phyloP scores from a whole-genome alignment of 371 early-diverging fungal genomes.

The Mucor irregularis region DNA sequence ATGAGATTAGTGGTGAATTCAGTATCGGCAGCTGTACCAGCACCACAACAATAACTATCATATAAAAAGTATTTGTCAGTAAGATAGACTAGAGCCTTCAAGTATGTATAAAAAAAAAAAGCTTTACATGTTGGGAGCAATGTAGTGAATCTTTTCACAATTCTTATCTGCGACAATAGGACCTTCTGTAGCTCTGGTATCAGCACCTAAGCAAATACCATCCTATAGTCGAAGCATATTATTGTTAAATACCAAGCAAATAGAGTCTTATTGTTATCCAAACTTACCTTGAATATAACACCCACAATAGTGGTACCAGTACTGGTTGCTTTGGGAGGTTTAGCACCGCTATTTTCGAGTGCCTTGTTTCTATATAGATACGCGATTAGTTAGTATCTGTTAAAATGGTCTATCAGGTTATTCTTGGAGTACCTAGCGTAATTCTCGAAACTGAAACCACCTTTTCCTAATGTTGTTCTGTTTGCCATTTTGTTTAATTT shows the following conservation, averaged over 20 bases:
- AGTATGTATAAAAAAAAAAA: neutral
- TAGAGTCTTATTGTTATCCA: neutral
- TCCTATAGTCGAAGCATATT: too few relatives aligned
- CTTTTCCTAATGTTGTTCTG: slow-evolving; percentile 42
- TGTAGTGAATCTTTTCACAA: slow-evolving; percentile 98
- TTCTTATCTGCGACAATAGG: slow-evolving; percentile 99
- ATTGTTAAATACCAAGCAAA: too few relatives aligned
- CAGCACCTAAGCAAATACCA: slow-evolving; percentile 98
- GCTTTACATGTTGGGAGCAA: slow-evolving; percentile 94
- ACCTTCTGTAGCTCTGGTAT: slow-evolving; percentile 99
- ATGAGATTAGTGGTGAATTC: slow-evolving; percentile 95
- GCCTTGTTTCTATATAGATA: slow-evolving; percentile 63
- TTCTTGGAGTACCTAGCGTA: slow-evolving; percentile 62
- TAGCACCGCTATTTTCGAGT: slow-evolving; percentile 77
- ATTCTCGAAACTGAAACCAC: slow-evolving; percentile 88
- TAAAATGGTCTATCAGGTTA: neutral
- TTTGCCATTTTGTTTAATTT: slow-evolving; percentile 31
- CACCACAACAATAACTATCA: slow-evolving; percentile 94
- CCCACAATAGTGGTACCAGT: slow-evolving; percentile 99
- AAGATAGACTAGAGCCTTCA: neutral
- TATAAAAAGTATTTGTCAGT: neutral
- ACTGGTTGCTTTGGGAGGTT: slow-evolving; percentile 87
- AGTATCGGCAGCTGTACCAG: slow-evolving; percentile 99
- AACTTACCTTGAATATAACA: slow-evolving; percentile 80
- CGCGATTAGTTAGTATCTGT: neutral